These are phyloP conservation scores for Leishmania turanica DNA, from an alignment of 208 protist species.

Conservation along the genomic window DNA sequence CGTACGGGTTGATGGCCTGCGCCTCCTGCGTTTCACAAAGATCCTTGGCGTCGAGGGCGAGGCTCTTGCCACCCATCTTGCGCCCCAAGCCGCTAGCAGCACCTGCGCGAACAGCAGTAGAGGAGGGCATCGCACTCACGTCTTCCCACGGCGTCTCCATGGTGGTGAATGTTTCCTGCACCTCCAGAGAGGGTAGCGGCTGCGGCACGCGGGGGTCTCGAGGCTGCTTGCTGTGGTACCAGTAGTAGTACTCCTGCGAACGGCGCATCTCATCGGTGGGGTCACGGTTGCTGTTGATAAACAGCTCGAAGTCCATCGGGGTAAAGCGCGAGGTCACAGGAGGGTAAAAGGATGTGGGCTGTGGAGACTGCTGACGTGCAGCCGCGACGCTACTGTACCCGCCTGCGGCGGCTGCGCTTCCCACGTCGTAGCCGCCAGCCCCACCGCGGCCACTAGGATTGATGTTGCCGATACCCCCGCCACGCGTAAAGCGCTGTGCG, in stretches of 20 bases:
- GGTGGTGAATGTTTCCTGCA: conserved; percentile 57
- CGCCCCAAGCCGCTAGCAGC: conserved; percentile 10
- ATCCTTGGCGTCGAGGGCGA: conserved; percentile 76
- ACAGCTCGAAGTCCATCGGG: conserved; percentile 87
- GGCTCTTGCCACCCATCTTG: conserved; percentile 33
- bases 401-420: conserved; percentile 11
- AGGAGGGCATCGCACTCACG: conserved; percentile 14
- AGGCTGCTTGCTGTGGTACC: conserved; percentile 78
- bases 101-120: conserved; percentile 2
- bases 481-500: conserved; percentile 5
- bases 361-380: conserved; percentile 22
- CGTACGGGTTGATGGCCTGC: conserved; percentile 82
- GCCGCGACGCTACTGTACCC: conserved; percentile 22
- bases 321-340: conserved; percentile 57
- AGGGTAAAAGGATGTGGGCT: conserved; percentile 26
- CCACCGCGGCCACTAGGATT: conserved; percentile 1
- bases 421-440: conserved; percentile 16
- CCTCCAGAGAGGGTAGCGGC: conserved; percentile 68
- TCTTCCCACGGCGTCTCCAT: conserved; percentile 77
- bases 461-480: conserved; percentile 2
- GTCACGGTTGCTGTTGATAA: conserved; percentile 74
- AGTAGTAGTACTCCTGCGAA: conserved; percentile 84
- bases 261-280: conserved; percentile 85
- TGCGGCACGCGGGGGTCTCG: conserved; percentile 69
- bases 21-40: conserved; percentile 72